phyloP scores from a whole-genome alignment of 140 eudicot genomes.

The Bidens hawaiensis region DNA sequence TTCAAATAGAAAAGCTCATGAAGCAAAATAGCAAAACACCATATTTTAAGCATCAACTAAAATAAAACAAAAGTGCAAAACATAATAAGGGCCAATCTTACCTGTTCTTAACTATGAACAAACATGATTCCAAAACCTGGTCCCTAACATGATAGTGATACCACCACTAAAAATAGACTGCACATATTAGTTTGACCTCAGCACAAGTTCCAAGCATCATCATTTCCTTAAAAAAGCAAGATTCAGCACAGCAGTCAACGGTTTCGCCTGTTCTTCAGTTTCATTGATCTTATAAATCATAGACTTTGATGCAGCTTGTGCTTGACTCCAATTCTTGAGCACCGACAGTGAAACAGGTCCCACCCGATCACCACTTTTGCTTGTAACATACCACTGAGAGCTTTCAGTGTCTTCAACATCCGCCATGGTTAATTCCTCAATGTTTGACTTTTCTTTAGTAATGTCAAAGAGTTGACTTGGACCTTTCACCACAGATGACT shows the following conservation, averaged over 20 bases:
- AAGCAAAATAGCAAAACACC: not conserved
- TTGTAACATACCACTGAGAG: conserved; percentile 31
- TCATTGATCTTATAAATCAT: conserved; percentile 37
- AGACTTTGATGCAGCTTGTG: conserved; percentile 28
- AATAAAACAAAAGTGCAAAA: not conserved
- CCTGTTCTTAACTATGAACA: conserved; percentile 1
- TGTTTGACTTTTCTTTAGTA: conserved; percentile 17
- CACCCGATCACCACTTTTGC: conserved; percentile 25
- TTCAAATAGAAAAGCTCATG: not conserved
- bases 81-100: not conserved
- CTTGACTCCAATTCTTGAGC: conserved; percentile 37
- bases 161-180: conserved; percentile 8
- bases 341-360: conserved; percentile 38
- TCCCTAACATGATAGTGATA: not conserved
- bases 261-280: conserved; percentile 37
- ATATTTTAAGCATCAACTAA: not conserved
- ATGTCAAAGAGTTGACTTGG: conserved; percentile 31
- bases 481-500: conserved; percentile 23
- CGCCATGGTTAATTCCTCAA: conserved; percentile 15
- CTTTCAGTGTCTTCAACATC: conserved; percentile 32
- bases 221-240: conserved; percentile 26
- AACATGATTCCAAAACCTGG: conserved; percentile 3
- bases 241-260: conserved; percentile 35
- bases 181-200: conserved; percentile 10
- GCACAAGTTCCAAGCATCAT: conserved; percentile 11